Conservation (phyloP, 176 grass and related monocot species). For the Avena eriantha region DNA sequence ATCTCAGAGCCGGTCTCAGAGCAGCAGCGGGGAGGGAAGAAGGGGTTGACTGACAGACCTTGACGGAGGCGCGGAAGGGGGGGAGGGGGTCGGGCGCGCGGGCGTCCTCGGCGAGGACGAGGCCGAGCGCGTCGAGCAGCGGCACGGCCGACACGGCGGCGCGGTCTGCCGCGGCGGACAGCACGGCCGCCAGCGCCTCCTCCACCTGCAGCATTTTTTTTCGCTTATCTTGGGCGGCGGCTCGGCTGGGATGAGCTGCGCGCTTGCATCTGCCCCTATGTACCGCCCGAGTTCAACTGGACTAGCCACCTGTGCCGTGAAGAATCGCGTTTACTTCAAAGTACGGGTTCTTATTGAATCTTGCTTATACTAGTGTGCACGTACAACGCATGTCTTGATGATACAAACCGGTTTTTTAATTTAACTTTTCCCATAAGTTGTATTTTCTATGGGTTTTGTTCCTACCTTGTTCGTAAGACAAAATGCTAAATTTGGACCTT, state of each 20-base stretch:
- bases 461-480: too few species aligned
- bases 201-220: constrained; percentile 62
- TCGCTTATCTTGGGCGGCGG: background rate
- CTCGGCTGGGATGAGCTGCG: background rate
- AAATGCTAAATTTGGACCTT: too few species aligned
- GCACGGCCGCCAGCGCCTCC: constrained; percentile 68
- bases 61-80: constrained; percentile 87
- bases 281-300: too few species aligned
- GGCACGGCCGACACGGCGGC: constrained; percentile 43
- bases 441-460: too few species aligned
- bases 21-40: background rate
- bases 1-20: background rate
- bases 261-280: too few species aligned
- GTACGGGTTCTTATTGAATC: too few species aligned
- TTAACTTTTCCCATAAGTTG: too few species aligned
- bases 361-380: too few species aligned
- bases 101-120: constrained; percentile 78
- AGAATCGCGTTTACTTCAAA: too few species aligned
- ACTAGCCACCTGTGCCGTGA: too few species aligned
- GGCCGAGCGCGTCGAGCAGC: constrained; percentile 68
- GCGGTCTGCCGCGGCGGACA: constrained; percentile 45
- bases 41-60: constrained; percentile 40
- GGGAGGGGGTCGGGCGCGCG: constrained; percentile 71
- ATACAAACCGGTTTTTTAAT: too few species aligned
- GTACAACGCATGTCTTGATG: too few species aligned